Percentiles rank a stretch among this genome's conserved stretches.
These are phyloP conservation scores for Fraxinus dipetala DNA, from an alignment of 305 asterid genomes.

Conservation along the genomic window DNA sequence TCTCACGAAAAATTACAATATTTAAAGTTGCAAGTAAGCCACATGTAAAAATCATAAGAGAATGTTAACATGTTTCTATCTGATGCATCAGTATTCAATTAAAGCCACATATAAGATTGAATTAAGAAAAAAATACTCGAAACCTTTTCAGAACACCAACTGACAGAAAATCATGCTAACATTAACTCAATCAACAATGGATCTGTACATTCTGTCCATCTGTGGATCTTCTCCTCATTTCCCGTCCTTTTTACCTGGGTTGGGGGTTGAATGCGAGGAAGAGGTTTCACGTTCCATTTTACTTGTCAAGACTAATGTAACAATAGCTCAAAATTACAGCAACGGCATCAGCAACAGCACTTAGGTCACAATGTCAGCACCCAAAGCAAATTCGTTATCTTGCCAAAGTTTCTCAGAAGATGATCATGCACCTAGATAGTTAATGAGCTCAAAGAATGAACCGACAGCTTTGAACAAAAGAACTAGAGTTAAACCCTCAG, in stretches of 20 bases:
- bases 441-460: neutral
- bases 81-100: neutral
- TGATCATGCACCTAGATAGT: neutral
- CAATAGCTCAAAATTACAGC: neutral
- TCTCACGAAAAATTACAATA: neutral
- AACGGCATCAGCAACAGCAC: neutral
- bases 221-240: neutral
- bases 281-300: neutral
- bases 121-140: neutral
- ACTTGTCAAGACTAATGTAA: neutral
- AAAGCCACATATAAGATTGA: neutral
- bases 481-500: neutral
- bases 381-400: neutral
- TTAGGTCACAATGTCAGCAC: neutral
- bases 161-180: neutral
- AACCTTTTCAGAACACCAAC: neutral
- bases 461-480: neutral
- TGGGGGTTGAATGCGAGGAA: neutral
- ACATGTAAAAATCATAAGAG: neutral
- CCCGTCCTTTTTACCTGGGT: neutral
- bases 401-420: neutral
- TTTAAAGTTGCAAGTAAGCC: neutral
- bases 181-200: neutral
- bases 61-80: neutral
- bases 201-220: neutral